Evolutionary conservation across 169 alveolate genomes (phyloP), one percentile per base, ranked within the genome.

Genomic region (Eimeria falciformis): DNA sequence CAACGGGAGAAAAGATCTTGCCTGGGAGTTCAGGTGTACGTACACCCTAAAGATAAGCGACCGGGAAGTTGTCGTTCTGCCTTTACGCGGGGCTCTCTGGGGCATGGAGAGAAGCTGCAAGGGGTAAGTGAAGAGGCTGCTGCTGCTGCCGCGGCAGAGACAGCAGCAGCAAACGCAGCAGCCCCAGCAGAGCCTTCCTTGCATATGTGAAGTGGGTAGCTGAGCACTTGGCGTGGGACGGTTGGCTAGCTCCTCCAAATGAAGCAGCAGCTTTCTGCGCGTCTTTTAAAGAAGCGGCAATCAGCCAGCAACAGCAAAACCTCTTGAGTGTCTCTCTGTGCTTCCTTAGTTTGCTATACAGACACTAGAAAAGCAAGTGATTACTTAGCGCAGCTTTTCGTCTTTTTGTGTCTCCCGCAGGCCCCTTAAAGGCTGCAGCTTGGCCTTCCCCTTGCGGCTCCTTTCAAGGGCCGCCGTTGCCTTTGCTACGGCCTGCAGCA

Each of bases 1-100:
- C 18, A 46, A 18, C 1, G 14, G 69, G 47, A n/a, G n/a, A n/a
- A n/a, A n/a, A n/a, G n/a, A n/a, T n/a, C 86, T 77, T 65, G 86
- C 86, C 43, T 77, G 86, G 86, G 86, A 77, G 12, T 77, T 77
- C 68, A 77, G 25, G 55, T 77, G 86, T 47, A 77, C 86, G 17
- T 77, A 77, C 69, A 23, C 27, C 69, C 43, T 77, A 5, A 77
- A 77, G 68, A 77, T 77, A 17, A 77, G 86, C 43, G 86, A 77
- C 69, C 68, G 43, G 2, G 69, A 77, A 7, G 69, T 77, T 14
- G 69, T 77, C 7, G 86, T 77, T 18, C 12, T 33, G 46, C 86
- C 86, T 11, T 53, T 77, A 9, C 86, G 86, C 47, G 86, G 86
- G 65, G 86, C 86, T n/a, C 86, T 77, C 50, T 77, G 86, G 69